A percentile compares a stretch with the other conserved stretches of the same genome.
Conservation (phyloP, 345 rosid species). For the Lepidium aucheri region DNA sequence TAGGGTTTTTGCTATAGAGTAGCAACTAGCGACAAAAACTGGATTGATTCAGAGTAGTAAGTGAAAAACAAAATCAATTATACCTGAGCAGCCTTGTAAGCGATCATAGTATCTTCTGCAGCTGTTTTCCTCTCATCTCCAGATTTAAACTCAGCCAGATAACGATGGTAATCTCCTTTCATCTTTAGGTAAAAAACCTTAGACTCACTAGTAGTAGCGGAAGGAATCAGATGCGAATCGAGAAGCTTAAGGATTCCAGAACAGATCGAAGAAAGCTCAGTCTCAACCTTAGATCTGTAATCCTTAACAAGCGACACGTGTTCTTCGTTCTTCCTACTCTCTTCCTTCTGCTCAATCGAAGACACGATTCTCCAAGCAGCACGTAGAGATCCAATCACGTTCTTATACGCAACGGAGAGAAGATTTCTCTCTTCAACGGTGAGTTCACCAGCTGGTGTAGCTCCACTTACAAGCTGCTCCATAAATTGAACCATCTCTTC, state of each 20-base stretch:
- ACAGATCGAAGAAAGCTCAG: constrained; percentile 45
- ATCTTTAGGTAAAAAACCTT: constrained; percentile 60
- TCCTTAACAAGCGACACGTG: constrained; percentile 59
- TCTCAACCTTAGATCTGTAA: constrained; percentile 52
- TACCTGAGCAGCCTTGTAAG: constrained; percentile 65
- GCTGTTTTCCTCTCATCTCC: constrained; percentile 57
- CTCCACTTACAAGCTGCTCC: constrained; percentile 59
- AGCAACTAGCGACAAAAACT: too few species aligned
- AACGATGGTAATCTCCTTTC: constrained; percentile 61
- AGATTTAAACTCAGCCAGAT: constrained; percentile 36
- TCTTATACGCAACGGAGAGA: constrained; percentile 31
- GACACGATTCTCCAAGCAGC: constrained; percentile 35
- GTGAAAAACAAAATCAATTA: neutral
- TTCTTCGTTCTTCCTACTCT: constrained; percentile 59
- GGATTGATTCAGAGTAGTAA: too few species aligned
- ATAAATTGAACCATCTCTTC: constrained; percentile 82
- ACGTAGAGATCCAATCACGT: constrained; percentile 34
- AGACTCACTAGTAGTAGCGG: constrained; percentile 45
- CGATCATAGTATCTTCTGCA: constrained; percentile 41
- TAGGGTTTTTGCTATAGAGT: neutral
- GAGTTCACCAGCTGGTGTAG: constrained; percentile 42
- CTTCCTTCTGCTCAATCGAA: constrained; percentile 41
- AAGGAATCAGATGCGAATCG: constrained; percentile 42
- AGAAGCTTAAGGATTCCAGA: constrained; percentile 38
- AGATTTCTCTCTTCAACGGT: constrained; percentile 57